These are phyloP conservation scores for Pharus latifolius DNA, from an alignment of 176 grass and related monocot species.

Conservation along the genomic window DNA sequence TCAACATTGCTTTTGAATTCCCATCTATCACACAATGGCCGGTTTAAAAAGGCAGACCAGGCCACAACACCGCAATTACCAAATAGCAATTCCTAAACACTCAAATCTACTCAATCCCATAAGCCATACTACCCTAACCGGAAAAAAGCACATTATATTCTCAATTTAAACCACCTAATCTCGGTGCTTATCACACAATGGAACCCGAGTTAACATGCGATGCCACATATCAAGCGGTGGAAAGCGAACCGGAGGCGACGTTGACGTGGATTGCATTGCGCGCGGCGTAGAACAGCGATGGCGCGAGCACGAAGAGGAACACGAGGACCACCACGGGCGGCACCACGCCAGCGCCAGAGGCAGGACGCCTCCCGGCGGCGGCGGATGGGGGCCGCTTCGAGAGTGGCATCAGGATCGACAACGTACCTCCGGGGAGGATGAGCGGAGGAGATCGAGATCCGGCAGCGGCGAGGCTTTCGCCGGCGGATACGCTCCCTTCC, in stretches of 20 bases:
- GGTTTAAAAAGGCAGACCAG: background rate
- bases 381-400: constrained; percentile 45
- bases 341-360: constrained; percentile 14
- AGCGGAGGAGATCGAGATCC: background rate
- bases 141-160: background rate
- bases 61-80: background rate
- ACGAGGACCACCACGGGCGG: constrained; percentile 48
- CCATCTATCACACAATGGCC: background rate
- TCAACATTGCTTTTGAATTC: background rate
- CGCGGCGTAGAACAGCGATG: constrained; percentile 42
- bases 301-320: constrained; percentile 58
- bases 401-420: constrained; percentile 34
- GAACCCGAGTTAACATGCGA: background rate
- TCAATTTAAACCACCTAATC: background rate
- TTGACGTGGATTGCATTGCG: constrained; percentile 41
- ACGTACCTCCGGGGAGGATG: background rate
- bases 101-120: background rate
- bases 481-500: background rate
- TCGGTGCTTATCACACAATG: background rate
- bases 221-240: background rate
- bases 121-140: background rate
- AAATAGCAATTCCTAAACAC: constrained; percentile 8
- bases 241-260: constrained; percentile 34
- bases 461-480: background rate
- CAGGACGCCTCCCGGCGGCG: constrained; percentile 30